These are phyloP conservation scores for Paraleonurus japonicus DNA, from an alignment of 257 asterid genomes.

Conservation along the genomic window DNA sequence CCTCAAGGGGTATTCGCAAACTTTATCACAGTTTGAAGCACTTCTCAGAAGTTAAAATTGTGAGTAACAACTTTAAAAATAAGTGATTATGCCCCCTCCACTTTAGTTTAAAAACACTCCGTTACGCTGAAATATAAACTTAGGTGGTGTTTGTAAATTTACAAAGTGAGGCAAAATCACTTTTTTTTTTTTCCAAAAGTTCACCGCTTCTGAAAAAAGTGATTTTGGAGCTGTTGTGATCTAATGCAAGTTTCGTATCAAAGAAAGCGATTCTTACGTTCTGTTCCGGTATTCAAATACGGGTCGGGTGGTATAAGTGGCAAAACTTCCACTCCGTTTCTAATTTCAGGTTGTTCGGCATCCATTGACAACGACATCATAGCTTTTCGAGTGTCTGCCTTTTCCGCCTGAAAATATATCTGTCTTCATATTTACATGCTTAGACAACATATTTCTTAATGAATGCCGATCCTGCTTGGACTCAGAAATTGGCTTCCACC, in stretches of 20 bases:
- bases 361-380: conserved; percentile 17
- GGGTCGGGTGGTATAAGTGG: conserved; percentile 38
- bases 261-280: conserved; percentile 45
- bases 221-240: too few species aligned
- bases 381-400: conserved; percentile 29
- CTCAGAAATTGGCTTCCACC: conserved; percentile 44
- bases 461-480: conserved; percentile 57
- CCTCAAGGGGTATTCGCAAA: too few species aligned
- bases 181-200: too few species aligned
- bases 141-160: too few species aligned
- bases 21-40: too few species aligned
- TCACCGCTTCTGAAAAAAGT: too few species aligned
- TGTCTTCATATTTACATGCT: conserved; percentile 41
- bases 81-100: too few species aligned
- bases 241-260: neutral
- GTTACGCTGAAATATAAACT: neutral
- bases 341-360: conserved; percentile 32
- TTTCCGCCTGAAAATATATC: conserved; percentile 41
- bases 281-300: conserved; percentile 37
- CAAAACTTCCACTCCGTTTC: conserved; percentile 31
- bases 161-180: too few species aligned
- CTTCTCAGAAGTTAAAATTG: too few species aligned
- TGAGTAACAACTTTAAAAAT: too few species aligned
- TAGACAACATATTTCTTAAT: conserved; percentile 60
- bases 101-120: neutral